A percentile compares a stretch with the other conserved stretches of the same genome.
phyloP scores from a whole-genome alignment of 2,329 filamentous ascomycete species.

The Gaeumannomyces tritici region DNA sequence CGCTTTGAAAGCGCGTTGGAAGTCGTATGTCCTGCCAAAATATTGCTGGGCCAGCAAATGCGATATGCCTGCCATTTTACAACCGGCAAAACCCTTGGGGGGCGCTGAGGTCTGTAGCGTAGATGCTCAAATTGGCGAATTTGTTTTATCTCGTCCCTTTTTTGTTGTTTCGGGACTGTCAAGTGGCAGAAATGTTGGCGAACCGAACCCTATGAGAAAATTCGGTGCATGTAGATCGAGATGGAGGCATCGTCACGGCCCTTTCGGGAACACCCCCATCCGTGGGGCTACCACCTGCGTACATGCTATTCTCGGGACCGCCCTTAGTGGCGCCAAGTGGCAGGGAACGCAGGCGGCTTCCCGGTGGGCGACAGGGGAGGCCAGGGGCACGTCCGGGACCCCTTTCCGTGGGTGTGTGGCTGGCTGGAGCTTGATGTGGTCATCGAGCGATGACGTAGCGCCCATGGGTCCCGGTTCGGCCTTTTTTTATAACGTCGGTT shows the following conservation, averaged over 20 bases:
- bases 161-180: background rate
- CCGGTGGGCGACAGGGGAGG: background rate
- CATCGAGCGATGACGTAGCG: background rate
- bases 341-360: background rate
- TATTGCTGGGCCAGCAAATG: no score
- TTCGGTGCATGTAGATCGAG: background rate
- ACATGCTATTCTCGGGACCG: background rate
- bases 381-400: no score
- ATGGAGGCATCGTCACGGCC: background rate
- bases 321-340: background rate
- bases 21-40: no score
- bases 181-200: background rate
- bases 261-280: background rate
- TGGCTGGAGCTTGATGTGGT: background rate
- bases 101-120: no score
- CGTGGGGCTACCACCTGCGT: background rate
- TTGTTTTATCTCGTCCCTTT: background rate
- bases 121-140: no score
- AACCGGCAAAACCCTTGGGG: no score
- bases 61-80: no score
- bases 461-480: background rate
- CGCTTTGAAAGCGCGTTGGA: no score
- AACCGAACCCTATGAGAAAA: no score
- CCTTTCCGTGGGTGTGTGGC: background rate
- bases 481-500: background rate